These are phyloP conservation scores for Cytospora leucostoma DNA, from an alignment of 2,329 filamentous ascomycete species.

Conservation along the genomic window DNA sequence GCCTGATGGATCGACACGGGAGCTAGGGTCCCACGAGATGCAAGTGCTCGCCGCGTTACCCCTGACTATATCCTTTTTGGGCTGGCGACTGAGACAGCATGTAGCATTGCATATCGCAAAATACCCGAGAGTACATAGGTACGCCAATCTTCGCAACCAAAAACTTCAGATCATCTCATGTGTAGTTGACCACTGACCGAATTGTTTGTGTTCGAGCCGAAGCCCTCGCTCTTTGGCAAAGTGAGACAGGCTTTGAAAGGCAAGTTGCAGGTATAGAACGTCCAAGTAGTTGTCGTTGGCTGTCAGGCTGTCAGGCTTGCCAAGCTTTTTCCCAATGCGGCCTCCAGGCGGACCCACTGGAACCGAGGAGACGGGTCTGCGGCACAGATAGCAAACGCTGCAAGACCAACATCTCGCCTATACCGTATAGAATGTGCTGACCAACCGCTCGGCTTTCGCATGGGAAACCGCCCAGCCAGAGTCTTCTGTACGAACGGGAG, in stretches of 20 bases:
- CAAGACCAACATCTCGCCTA: constrained; percentile 8
- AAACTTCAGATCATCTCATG: background rate
- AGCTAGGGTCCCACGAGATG: constrained; percentile 24
- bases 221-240: background rate
- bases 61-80: constrained; percentile 29
- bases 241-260: background rate
- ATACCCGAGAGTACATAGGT: background rate
- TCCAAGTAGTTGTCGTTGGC: constrained; percentile 1
- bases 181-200: background rate
- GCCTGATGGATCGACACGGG: constrained; percentile 18
- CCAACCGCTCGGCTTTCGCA: constrained; percentile 2
- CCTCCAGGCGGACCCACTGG: constrained; percentile 18
- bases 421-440: background rate
- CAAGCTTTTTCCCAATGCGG: constrained; percentile 21
- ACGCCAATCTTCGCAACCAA: background rate
- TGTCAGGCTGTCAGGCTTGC: constrained; percentile 3
- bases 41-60: constrained; percentile 26
- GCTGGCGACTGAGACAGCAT: constrained; percentile 15
- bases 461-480: background rate
- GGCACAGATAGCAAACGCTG: background rate
- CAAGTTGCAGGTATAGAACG: background rate
- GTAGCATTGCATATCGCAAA: constrained; percentile 12
- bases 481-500: background rate
- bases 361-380: constrained; percentile 15
- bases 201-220: background rate